Evolutionary conservation across 2,329 filamentous ascomycete genomes (phyloP).

Genomic region (Pseudogymnoascus sp.): DNA sequence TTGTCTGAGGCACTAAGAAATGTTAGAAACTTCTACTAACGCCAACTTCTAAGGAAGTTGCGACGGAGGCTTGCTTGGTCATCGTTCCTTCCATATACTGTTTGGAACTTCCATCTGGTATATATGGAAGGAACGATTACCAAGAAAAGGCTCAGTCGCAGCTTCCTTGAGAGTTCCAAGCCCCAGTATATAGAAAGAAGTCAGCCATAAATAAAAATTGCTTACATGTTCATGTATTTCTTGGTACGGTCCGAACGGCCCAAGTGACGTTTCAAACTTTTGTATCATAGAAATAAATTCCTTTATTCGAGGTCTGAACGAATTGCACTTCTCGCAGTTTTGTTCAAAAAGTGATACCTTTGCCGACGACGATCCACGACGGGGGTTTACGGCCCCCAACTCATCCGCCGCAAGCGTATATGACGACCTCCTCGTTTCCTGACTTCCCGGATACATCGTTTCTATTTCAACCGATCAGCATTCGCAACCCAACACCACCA

Average conservation of each 20-base stretch:
- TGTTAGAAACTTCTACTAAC: background rate
- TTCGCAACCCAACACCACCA: background rate
- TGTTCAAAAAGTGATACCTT: slow-evolving; percentile 4
- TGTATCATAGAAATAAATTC: slow-evolving; percentile 1
- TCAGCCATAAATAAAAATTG: too few species aligned
- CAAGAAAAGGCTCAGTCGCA: too few species aligned
- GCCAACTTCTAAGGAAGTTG: background rate
- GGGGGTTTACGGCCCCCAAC: background rate
- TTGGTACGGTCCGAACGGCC: background rate
- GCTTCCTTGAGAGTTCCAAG: too few species aligned
- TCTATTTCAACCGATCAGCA: background rate
- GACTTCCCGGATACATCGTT: background rate
- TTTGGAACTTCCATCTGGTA: background rate
- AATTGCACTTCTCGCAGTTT: background rate
- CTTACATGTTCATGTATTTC: slow-evolving; percentile 5
- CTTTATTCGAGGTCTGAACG: background rate
- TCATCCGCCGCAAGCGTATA: background rate
- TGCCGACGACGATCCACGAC: background rate
- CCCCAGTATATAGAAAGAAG: too few species aligned
- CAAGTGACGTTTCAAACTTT: background rate
- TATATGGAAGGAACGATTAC: too few species aligned
- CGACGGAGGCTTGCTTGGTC: background rate
- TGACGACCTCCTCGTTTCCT: background rate
- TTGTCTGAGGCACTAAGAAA: background rate
- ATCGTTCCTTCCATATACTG: background rate